phyloP scores from a whole-genome alignment of 176 grass and related monocot genomes.

The Ampelocalamus luodianensis region DNA sequence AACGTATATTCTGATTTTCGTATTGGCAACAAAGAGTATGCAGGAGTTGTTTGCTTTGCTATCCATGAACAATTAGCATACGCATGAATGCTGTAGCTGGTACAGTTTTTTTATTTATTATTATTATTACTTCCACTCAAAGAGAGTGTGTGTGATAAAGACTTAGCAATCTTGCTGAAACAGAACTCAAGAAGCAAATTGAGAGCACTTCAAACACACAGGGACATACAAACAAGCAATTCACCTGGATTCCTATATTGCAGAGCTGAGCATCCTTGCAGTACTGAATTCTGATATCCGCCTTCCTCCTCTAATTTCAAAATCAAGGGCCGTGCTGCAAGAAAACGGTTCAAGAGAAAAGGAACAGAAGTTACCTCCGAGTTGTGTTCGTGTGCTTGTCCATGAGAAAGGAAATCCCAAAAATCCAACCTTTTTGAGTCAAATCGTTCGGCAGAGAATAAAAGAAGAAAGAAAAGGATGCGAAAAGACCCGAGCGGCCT shows the following conservation, averaged over 20 bases:
- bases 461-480: neutral
- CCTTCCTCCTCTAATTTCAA: conserved; percentile 96
- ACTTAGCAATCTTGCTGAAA: neutral
- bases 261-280: conserved; percentile 85
- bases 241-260: conserved; percentile 94
- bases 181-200: conserved; percentile 19
- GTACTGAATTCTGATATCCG: conserved; percentile 88
- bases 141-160: neutral
- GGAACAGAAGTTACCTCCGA: conserved; percentile 2
- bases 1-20: neutral
- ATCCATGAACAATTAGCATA: conserved; percentile 16
- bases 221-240: conserved; percentile 22
- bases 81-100: neutral
- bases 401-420: conserved; percentile 39
- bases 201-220: conserved; percentile 19
- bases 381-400: conserved; percentile 21
- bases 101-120: neutral
- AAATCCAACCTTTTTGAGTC: conserved; percentile 31
- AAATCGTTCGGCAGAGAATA: neutral
- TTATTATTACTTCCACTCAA: neutral
- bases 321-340: conserved; percentile 77
- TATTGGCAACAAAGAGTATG: conserved; percentile 14
- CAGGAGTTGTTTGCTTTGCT: conserved; percentile 12
- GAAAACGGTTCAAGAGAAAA: conserved; percentile 38
- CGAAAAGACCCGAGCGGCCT: conserved; percentile 70